These are phyloP conservation scores for Cryptosporidium tyzzeri DNA, from an alignment of 169 alveolate genomes.

Conservation along the genomic window DNA sequence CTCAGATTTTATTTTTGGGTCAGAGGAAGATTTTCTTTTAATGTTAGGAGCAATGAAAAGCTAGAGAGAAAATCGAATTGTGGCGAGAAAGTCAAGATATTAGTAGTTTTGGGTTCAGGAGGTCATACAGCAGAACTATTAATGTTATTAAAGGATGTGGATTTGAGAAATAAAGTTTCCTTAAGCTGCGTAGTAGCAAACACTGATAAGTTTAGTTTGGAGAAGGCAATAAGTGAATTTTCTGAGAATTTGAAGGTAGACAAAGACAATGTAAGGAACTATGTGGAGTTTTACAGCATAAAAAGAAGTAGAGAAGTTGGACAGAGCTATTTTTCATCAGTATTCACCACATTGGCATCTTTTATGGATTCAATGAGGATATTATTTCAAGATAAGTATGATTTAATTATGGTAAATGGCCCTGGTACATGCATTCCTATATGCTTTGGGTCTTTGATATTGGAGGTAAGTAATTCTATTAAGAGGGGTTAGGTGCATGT, in stretches of 20 bases:
- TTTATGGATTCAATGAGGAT: conserved; percentile 80
- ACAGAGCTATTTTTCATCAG: conserved; percentile 83
- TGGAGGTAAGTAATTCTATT: conserved; percentile 59
- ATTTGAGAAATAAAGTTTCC: conserved; percentile 78
- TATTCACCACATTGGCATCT: conserved; percentile 84
- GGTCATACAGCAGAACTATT: conserved; percentile 90
- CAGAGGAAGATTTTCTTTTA: not conserved
- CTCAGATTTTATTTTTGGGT: conserved; percentile 5
- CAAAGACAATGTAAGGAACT: not conserved
- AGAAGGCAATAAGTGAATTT: conserved; percentile 25
- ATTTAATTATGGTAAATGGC: conserved; percentile 86
- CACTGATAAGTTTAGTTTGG: conserved; percentile 50
- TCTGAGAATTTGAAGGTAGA: conserved; percentile 11
- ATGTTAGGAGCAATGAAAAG: not conserved
- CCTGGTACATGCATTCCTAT: conserved; percentile 91
- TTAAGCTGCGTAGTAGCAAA: conserved; percentile 51
- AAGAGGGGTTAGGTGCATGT: not conserved
- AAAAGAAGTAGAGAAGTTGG: conserved; percentile 86
- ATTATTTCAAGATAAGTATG: conserved; percentile 77
- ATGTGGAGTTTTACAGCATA: conserved; percentile 65
- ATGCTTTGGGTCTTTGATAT: conserved; percentile 79
- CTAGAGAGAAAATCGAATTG: no score
- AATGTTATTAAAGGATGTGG: conserved; percentile 78
- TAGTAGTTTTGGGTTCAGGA: conserved; percentile 89
- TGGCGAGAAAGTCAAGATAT: conserved; percentile 47